Evolutionary conservation across 1,284 basidiomycete species (phyloP), one percentile per base, ranked within the genome.

Genomic region (Gymnopus androsaceus): DNA sequence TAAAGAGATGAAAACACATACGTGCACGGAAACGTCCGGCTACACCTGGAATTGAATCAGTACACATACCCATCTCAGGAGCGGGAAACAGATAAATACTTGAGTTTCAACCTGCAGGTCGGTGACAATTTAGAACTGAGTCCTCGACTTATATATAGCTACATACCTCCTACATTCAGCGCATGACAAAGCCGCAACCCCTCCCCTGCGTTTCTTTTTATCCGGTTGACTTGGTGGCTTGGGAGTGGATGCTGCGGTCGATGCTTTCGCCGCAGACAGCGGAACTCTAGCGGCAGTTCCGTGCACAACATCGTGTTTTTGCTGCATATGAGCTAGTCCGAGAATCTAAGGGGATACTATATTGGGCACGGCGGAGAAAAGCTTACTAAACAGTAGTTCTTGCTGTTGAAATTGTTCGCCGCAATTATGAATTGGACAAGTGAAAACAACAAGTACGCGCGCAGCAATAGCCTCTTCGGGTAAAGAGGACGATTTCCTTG

Each of bases 101-200:
- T 84, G 60, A 86, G 76, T 68, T 87, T 87, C 61, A 86, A 74
- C 63, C 84, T 85, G 62, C 23, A 55, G 51, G 54, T 47, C 33
- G 21, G 7, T n/a, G 7, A 51, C 27, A 21, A 21, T 27, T 52
- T 37, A 34, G 17, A 31, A 50, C 49, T 23, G 37, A 48, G 54
- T 46, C 4, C 6, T 15, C 17, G 9, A 19, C 7, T 31, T 37
- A 31, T 31, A 31, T 25, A 9, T 28, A 53, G 27, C 25, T 21
- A 66, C 76, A 50, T 52, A 83, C 82, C 83, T 78, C 64, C 83
- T 73, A 70, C 83, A 85, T 68, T 85, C 83, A 19, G 81, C 80
- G 28, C 51, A 53, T 11, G 51, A 53, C 15, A 53, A 37, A 11
- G 51, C 51, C 15, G 51, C 42, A 21, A 53, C 44, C 3, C 51